Evolutionary conservation across 2,329 filamentous ascomycete species (phyloP), one percentile per base, ranked within the genome.

Genomic region (Fusarium sambucinum): DNA sequence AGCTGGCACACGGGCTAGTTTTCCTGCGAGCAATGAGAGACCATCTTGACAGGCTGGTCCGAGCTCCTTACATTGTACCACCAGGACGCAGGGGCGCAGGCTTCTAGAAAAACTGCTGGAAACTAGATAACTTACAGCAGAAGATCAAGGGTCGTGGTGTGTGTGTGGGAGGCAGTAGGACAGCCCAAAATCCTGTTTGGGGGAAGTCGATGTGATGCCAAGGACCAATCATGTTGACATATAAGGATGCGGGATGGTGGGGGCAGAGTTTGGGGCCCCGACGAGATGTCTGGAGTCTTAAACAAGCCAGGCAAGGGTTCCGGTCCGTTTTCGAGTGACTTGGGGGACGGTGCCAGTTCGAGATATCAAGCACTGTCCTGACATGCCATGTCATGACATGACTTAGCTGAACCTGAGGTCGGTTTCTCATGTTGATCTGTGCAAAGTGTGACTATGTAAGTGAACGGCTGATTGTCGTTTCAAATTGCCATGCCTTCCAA

Each of bases 241-340:
- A 51, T 54, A 63, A 71, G 54, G 55, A 66, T 70, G 73, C 66
- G 70, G 68, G 70, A 73, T 72, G 70, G 68, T 73, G 70, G 71
- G 61, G 68, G 65, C 32, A 51, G 66, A 58, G 53, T 32, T 57
- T 64, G 63, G 70, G 69, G 61, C 47, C 53, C 65, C 63, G 59
- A 72, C 66, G 67, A 52, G 47, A 67, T 55, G 64, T 68, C 71
- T 70, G 63, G 67, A 70, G 68, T 68, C 37, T 55, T 59, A 42
- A 55, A 68, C 64, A 55, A 59, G 59, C 51, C 48, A 67, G 68
- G 63, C 71, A 70, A 66, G 68, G 71, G 58, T 76, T 77, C 74
- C 76, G 77, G 74, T 76, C 73, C 67, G 73, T 77, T 75, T 76
- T 77, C 75, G 76, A 76, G 70, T 70, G 69, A 76, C 73, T 61